Conservation (phyloP, 1,284 basidiomycete species). For the Microbotryum intermedium region DNA sequence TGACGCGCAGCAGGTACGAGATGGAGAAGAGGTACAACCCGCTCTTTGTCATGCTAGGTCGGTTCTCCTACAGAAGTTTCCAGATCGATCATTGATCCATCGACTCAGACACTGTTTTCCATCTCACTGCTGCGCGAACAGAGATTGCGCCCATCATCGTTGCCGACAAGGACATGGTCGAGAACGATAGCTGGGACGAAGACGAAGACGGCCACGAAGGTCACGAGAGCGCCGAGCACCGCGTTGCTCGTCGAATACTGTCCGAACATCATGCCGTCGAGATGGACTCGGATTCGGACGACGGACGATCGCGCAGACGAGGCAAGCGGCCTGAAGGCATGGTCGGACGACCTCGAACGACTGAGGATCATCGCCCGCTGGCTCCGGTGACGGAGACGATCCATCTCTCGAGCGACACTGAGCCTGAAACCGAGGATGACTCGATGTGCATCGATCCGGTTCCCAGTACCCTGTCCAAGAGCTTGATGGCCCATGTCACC, state of each 20-base stretch:
- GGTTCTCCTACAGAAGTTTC: not conserved
- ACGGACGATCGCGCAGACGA: not conserved
- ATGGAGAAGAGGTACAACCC: conserved; percentile 21
- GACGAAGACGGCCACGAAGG: not conserved
- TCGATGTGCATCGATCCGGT: too few relatives aligned
- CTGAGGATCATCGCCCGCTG: not conserved
- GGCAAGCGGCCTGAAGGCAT: conserved; percentile 5
- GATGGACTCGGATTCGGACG: not conserved
- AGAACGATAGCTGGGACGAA: conserved; percentile 8
- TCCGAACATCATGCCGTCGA: not conserved
- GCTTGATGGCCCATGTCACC: too few relatives aligned
- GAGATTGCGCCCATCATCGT: not conserved
- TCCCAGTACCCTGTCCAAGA: too few relatives aligned
- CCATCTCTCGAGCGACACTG: not conserved
- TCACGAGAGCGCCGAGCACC: not conserved
- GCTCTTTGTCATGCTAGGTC: conserved; percentile 16
- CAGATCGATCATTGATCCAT: not conserved
- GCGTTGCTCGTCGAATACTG: not conserved
- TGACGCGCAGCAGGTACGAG: conserved; percentile 1
- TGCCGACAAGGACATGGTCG: not conserved
- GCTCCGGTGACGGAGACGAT: not conserved
- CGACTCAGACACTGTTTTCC: not conserved
- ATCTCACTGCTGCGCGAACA: not conserved
- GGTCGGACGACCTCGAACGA: conserved; percentile 6
- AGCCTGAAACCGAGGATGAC: too few relatives aligned